Percentiles rank a stretch among this genome's conserved stretches.
Evolutionary conservation across 495 filamentous ascomycete species (phyloP).

Genomic region (Penicillium cataractarum): DNA sequence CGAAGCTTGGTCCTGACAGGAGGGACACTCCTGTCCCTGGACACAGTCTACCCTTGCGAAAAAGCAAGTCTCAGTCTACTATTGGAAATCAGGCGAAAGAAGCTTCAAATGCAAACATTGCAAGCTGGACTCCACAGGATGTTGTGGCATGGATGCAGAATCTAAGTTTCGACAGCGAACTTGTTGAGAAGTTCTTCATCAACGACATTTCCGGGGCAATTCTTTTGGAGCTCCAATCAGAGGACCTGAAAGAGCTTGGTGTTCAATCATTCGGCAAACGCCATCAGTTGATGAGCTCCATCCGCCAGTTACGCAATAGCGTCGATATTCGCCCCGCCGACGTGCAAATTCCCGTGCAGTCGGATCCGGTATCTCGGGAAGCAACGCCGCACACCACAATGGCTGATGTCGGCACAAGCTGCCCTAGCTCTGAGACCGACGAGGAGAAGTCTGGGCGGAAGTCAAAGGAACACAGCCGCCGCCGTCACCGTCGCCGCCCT

Average conservation of each 20-base stretch:
- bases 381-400: neutral
- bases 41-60: no score
- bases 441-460: no score
- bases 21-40: slow-evolving; percentile 21
- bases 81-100: no score
- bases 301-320: slow-evolving; percentile 69
- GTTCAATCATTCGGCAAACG: slow-evolving; percentile 93
- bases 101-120: no score
- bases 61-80: no score
- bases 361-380: slow-evolving; percentile 5
- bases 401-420: no score
- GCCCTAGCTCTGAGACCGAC: no score
- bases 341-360: no score
- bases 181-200: slow-evolving; percentile 80
- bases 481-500: no score
- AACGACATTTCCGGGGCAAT: slow-evolving; percentile 91
- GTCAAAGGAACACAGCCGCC: no score
- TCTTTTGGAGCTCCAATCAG: slow-evolving; percentile 81
- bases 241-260: slow-evolving; percentile 91
- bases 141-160: slow-evolving; percentile 82
- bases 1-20: slow-evolving; percentile 14
- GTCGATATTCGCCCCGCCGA: no score
- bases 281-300: slow-evolving; percentile 82
- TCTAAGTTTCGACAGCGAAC: slow-evolving; percentile 66
- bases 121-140: slow-evolving; percentile 44